These are phyloP conservation scores for Fusarium odoratissimum DNA, from an alignment of 2,329 filamentous ascomycete species.

Conservation along the genomic window DNA sequence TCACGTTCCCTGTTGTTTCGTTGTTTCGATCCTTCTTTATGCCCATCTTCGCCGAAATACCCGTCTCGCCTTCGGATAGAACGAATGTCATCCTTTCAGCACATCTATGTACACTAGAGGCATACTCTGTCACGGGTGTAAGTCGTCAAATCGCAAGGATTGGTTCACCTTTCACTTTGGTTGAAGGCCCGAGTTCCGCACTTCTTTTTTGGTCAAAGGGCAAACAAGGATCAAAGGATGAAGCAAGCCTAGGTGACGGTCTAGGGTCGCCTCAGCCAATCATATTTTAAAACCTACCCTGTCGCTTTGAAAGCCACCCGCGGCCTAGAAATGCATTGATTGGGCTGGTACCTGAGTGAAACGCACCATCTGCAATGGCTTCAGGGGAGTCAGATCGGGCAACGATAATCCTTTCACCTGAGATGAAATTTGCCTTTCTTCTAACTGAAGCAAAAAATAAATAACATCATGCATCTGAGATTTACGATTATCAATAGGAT, in stretches of 20 bases:
- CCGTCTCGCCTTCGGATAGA: slow-evolving; percentile 7
- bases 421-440: background rate
- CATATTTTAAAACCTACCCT: slow-evolving; percentile 3
- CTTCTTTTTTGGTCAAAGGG: background rate
- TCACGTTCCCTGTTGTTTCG: slow-evolving; percentile 1
- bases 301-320: slow-evolving; percentile 40
- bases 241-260: slow-evolving; percentile 33
- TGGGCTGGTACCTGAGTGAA: slow-evolving; percentile 42
- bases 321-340: slow-evolving; percentile 27
- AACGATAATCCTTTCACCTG: slow-evolving; percentile 7
- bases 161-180: slow-evolving; percentile 21
- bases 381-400: slow-evolving; percentile 17
- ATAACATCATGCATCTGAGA: slow-evolving; percentile 1
- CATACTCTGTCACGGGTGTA: slow-evolving; percentile 26
- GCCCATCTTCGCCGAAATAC: background rate
- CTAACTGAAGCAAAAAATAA: slow-evolving; percentile 10
- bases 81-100: slow-evolving; percentile 13
- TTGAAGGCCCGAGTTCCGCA: slow-evolving; percentile 12
- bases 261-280: slow-evolving; percentile 29
- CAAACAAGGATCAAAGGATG: slow-evolving; percentile 13
- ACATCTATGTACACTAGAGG: background rate
- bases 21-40: slow-evolving; percentile 6
- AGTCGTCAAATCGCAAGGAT: slow-evolving; percentile 27
- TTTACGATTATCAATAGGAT: slow-evolving; percentile 9
- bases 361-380: slow-evolving; percentile 35